phyloP scores from a whole-genome alignment of 2,329 filamentous ascomycete genomes.

The Calonectria ilicicola region DNA sequence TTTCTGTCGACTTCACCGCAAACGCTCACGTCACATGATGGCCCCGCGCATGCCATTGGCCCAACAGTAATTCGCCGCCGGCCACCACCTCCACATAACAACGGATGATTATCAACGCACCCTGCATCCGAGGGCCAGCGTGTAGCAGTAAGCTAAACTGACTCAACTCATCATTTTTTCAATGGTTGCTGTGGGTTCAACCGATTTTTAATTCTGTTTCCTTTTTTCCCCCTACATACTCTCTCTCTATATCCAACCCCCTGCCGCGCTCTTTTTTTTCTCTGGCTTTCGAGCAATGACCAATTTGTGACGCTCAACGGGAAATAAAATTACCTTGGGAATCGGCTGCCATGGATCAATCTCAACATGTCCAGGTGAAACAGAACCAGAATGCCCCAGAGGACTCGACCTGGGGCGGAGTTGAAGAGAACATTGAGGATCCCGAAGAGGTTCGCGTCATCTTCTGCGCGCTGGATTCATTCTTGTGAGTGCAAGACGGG shows the following conservation, averaged over 20 bases:
- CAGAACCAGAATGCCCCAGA: conserved; percentile 42
- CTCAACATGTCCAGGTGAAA: conserved; percentile 34
- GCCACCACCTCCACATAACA: conserved; percentile 23
- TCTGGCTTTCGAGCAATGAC: conserved; percentile 21
- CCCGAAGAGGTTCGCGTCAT: conserved; percentile 85
- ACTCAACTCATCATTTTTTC: conserved; percentile 16
- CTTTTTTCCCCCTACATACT: not conserved
- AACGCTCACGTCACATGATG: conserved; percentile 38
- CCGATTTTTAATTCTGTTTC: not conserved
- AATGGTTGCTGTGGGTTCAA: conserved; percentile 11
- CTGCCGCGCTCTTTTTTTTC: not conserved
- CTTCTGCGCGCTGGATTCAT: conserved; percentile 87
- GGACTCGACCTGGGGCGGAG: conserved; percentile 66
- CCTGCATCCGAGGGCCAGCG: conserved; percentile 14
- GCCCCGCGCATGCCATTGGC: conserved; percentile 16
- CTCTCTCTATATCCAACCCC: not conserved
- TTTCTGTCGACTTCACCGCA: not conserved
- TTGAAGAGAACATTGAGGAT: conserved; percentile 76
- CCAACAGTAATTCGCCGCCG: conserved; percentile 7
- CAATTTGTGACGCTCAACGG: conserved; percentile 17
- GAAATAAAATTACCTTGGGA: conserved; percentile 17
- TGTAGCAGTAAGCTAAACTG: conserved; percentile 20
- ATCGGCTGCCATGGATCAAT: conserved; percentile 29
- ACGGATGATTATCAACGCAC: conserved; percentile 25
- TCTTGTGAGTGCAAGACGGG: conserved; percentile 55